A percentile compares a stretch with the other conserved stretches of the same genome.
These are phyloP conservation scores for Hypoxylon sp. DNA, from an alignment of 2,329 filamentous ascomycete genomes.

Conservation along the genomic window DNA sequence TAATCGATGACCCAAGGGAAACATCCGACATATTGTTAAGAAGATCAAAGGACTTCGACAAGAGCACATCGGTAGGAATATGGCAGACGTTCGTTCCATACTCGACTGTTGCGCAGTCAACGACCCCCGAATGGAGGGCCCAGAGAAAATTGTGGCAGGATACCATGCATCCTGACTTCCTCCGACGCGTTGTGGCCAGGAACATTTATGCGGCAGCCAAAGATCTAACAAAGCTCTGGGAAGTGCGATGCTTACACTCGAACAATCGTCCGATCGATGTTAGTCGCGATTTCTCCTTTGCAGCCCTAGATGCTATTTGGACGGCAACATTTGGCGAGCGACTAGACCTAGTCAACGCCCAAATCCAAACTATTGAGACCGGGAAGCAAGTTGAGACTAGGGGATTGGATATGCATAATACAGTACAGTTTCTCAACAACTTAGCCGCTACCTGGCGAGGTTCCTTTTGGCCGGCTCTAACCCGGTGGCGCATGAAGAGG, in stretches of 20 bases:
- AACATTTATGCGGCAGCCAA: conserved; percentile 32
- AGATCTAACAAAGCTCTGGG: conserved; percentile 38
- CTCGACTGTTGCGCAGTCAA: conserved; percentile 34
- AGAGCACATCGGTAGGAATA: conserved; percentile 10
- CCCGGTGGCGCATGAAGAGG: conserved; percentile 30
- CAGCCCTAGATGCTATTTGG: conserved; percentile 45
- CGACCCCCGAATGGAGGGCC: conserved; percentile 25
- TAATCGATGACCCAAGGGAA: conserved; percentile 41
- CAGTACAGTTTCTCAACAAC: conserved; percentile 35
- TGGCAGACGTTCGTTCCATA: conserved; percentile 31
- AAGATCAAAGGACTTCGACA: conserved; percentile 42
- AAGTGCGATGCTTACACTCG: conserved; percentile 19
- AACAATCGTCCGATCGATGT: conserved; percentile 20
- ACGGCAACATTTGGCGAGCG: conserved; percentile 33
- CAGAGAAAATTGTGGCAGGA: conserved; percentile 40
- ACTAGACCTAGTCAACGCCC: conserved; percentile 29
- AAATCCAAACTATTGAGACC: conserved; percentile 29
- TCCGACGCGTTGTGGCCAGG: conserved; percentile 30
- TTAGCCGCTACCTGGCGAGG: conserved; percentile 21
- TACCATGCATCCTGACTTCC: conserved; percentile 43
- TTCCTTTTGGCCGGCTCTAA: conserved; percentile 30
- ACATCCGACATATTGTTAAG: conserved; percentile 32
- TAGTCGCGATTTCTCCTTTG: conserved; percentile 35
- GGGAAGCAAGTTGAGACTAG: conserved; percentile 16
- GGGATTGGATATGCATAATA: conserved; percentile 35